Conservation (phyloP, 345 rosid species). For the Moringa oleifera region DNA sequence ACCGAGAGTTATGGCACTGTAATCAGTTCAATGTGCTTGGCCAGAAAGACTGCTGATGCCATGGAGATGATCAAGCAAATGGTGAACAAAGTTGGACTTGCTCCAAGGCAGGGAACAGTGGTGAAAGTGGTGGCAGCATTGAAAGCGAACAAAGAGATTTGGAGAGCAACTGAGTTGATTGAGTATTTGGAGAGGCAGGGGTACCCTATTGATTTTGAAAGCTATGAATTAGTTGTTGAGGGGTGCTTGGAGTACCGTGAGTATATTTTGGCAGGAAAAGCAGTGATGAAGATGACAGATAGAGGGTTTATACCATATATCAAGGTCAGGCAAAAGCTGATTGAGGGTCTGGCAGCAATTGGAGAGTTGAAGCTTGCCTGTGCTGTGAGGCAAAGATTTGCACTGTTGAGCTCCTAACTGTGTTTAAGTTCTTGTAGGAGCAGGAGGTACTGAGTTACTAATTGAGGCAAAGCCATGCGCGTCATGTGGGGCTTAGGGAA, state of each 20-base stretch:
- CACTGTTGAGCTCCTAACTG: slow-evolving; percentile 53
- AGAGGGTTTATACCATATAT: slow-evolving; percentile 79
- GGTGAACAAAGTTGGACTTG: slow-evolving; percentile 60
- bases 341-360: slow-evolving; percentile 47
- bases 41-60: slow-evolving; percentile 51
- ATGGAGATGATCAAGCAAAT: slow-evolving; percentile 59
- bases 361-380: slow-evolving; percentile 66
- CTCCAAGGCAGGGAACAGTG: slow-evolving; percentile 57
- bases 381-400: slow-evolving; percentile 63
- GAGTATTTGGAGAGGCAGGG: slow-evolving; percentile 63
- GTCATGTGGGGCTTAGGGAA: too few relatives aligned
- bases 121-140: slow-evolving; percentile 51
- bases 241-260: slow-evolving; percentile 67
- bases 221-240: slow-evolving; percentile 52
- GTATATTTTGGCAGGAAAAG: slow-evolving; percentile 67
- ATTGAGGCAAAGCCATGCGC: too few relatives aligned
- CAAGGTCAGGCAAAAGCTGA: slow-evolving; percentile 62
- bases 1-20: slow-evolving; percentile 55
- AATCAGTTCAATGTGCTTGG: slow-evolving; percentile 44
- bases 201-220: slow-evolving; percentile 52
- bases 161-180: slow-evolving; percentile 63
- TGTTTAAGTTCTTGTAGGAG: too few relatives aligned
- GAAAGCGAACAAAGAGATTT: slow-evolving; percentile 55
- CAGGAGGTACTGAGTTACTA: too few relatives aligned
- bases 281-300: slow-evolving; percentile 60